Evolutionary conservation across 345 rosid genomes (phyloP).

Genomic region (Bretschneidera sinensis): DNA sequence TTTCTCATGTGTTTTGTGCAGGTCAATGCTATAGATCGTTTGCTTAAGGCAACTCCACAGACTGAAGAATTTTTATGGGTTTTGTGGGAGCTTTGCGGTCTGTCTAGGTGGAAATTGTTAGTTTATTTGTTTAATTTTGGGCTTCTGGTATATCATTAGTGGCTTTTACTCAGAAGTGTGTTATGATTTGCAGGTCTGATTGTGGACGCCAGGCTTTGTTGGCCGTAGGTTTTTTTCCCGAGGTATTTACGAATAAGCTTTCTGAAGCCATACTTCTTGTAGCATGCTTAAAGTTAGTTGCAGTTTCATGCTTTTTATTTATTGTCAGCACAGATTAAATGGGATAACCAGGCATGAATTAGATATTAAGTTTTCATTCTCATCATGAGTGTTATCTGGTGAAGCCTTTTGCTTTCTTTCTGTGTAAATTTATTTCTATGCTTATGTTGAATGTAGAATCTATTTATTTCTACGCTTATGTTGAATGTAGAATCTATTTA

Average conservation of each 20-base stretch:
- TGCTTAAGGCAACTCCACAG: constrained; percentile 66
- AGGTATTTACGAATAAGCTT: constrained; percentile 44
- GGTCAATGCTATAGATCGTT: constrained; percentile 84
- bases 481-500: too few species aligned
- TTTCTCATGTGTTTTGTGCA: constrained; percentile 24
- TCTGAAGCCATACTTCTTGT: neutral
- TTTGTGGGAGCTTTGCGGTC: constrained; percentile 93
- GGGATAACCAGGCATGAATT: constrained; percentile 9
- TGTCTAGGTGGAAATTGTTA: constrained; percentile 57
- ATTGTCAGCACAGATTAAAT: constrained; percentile 10
- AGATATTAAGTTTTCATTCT: neutral
- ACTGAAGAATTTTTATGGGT: constrained; percentile 96
- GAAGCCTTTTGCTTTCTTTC: neutral
- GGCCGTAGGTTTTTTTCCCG: constrained; percentile 73
- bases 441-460: too few species aligned
- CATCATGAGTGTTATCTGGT: neutral
- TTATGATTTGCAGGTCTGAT: constrained; percentile 62
- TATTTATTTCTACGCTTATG: too few species aligned
- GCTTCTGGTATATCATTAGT: constrained; percentile 1
- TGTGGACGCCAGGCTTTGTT: constrained; percentile 93
- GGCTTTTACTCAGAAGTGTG: constrained; percentile 15
- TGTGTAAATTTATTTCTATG: too few species aligned
- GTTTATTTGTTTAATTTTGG: constrained; percentile 5
- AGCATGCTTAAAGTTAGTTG: constrained; percentile 4
- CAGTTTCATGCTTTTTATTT: constrained; percentile 11